Percentiles rank a stretch among this genome's conserved stretches.
Conservation (phyloP, 805 yeast genomes). For the Peterozyma toletana region DNA sequence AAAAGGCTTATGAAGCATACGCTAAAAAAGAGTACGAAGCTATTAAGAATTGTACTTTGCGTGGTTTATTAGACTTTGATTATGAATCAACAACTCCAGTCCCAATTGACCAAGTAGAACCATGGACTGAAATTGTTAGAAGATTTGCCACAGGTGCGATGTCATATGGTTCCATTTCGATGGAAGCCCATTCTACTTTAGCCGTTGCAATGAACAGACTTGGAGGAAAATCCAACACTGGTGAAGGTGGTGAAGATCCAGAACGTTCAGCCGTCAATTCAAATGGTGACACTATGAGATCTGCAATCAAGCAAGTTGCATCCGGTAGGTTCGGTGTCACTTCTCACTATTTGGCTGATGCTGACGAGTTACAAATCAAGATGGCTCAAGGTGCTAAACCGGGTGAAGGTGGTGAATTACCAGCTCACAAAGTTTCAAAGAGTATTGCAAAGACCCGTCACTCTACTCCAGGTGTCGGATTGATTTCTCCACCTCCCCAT, state of each 20-base stretch:
- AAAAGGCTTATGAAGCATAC: conserved; percentile 84
- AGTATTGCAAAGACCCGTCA: conserved; percentile 93
- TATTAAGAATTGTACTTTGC: conserved; percentile 82
- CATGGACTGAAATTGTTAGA: conserved; percentile 98
- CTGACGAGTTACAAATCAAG: conserved; percentile 95
- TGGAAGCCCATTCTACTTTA: conserved; percentile 96
- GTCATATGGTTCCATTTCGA: conserved; percentile 98
- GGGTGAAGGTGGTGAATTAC: conserved; percentile 99
- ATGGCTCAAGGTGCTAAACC: conserved; percentile 99
- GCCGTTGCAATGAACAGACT: conserved; percentile 98
- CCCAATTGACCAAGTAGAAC: conserved; percentile 97
- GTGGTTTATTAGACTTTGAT: conserved; percentile 92
- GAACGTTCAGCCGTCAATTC: conserved; percentile 75
- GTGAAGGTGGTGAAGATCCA: conserved; percentile 99
- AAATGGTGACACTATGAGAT: conserved; percentile 96
- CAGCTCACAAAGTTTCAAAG: conserved; percentile 85
- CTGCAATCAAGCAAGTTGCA: conserved; percentile 97
- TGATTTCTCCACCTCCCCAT: conserved; percentile 98
- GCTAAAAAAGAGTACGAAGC: conserved; percentile 88
- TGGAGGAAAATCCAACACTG: conserved; percentile 97
- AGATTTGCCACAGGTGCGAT: conserved; percentile 99
- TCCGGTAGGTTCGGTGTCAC: conserved; percentile 98
- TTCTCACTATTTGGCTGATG: conserved; percentile 87
- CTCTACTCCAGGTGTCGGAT: conserved; percentile 94
- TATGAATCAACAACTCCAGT: conserved; percentile 63